Evolutionary conservation across 768 basidiomycete species (phyloP).

Genomic region (Collybia nuda): DNA sequence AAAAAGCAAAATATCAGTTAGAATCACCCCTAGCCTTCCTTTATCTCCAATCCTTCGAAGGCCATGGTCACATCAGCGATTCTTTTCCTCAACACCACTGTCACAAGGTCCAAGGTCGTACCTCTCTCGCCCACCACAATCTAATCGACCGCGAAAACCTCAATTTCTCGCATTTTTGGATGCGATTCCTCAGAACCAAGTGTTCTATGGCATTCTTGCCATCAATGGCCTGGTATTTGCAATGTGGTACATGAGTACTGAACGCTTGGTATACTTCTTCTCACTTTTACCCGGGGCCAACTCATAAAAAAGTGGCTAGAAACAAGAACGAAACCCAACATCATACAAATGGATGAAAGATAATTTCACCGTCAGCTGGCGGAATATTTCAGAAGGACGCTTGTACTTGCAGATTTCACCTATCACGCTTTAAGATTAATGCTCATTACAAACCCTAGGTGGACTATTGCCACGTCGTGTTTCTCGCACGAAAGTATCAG

Average conservation of each 20-base stretch:
- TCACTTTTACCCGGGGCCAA: background rate
- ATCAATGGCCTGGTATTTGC: slow-evolving; percentile 62
- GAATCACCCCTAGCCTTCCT: background rate
- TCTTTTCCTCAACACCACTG: slow-evolving; percentile 11
- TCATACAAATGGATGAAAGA: slow-evolving; percentile 49
- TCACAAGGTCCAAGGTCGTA: slow-evolving; percentile 11
- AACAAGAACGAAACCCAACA: slow-evolving; percentile 37
- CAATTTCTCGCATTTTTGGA: slow-evolving; percentile 43
- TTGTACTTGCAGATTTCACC: slow-evolving; percentile 44
- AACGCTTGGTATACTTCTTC: slow-evolving; percentile 29
- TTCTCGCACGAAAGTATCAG: slow-evolving; percentile 67
- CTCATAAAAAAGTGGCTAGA: slow-evolving; percentile 19
- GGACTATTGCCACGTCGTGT: slow-evolving; percentile 68
- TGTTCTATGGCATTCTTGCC: slow-evolving; percentile 66
- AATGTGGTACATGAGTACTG: slow-evolving; percentile 50
- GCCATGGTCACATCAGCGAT: slow-evolving; percentile 4
- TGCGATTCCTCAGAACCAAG: slow-evolving; percentile 46
- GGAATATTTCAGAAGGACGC: slow-evolving; percentile 63
- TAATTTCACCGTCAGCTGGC: slow-evolving; percentile 64
- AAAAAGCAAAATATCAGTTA: background rate
- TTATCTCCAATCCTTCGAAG: background rate
- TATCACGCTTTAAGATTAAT: background rate
- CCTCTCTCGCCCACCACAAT: slow-evolving; percentile 10
- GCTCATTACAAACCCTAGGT: slow-evolving; percentile 40
- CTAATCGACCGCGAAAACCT: background rate